Evolutionary conservation across 2,329 filamentous ascomycete genomes (phyloP), one percentile per base, ranked within the genome.

Genomic region (Diplodia scrobiculata): DNA sequence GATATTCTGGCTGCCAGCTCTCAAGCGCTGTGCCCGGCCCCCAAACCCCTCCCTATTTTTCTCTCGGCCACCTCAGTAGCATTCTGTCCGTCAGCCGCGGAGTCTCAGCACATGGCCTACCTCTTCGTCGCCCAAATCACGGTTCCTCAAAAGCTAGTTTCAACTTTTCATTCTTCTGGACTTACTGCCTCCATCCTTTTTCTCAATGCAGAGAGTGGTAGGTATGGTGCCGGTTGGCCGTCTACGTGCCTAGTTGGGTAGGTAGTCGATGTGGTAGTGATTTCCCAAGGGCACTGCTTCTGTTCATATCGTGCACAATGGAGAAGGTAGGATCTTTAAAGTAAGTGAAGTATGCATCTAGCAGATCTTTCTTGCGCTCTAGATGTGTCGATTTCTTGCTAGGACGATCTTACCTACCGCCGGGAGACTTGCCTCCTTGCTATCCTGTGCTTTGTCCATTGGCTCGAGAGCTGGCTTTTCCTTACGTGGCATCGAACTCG

Each of bases 251-350:
- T 55, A 45, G 41, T 19, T 25, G n/a, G 54, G 58, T 62, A 62
- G 58, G 58, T 62, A 62, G 41, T 21, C 25, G 41, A 9, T 45
- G 41, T 19, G 41, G 41, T 45, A 45, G 41, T 45, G 41, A 45
- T 45, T 19, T 45, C 41, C 41, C 41, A n/a, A 45, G 17, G 41
- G 41, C 9, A 45, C 17, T 45, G 41, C 41, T 45, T 45, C 13
- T 45, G 17, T 45, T 45, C 41, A 19, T 17, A 45, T 19, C 41
- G 32, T 38, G 47, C 21, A n/a, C 27, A 50, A 27, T 10, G n/a
- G 38, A 63, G 45, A 50, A 63, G 59, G 59, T 63, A 63, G 52
- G 45, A 63, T 63, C 59, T 34, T 41, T 38, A 27, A 48, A 63
- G 59, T 63, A 19, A 63, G 59, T 62, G 14, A 63, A 36, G 32